A percentile compares a stretch with the other conserved stretches of the same genome.
phyloP scores from a whole-genome alignment of 1,139 yeast genomes.

The Suhomyces wounanorum region DNA sequence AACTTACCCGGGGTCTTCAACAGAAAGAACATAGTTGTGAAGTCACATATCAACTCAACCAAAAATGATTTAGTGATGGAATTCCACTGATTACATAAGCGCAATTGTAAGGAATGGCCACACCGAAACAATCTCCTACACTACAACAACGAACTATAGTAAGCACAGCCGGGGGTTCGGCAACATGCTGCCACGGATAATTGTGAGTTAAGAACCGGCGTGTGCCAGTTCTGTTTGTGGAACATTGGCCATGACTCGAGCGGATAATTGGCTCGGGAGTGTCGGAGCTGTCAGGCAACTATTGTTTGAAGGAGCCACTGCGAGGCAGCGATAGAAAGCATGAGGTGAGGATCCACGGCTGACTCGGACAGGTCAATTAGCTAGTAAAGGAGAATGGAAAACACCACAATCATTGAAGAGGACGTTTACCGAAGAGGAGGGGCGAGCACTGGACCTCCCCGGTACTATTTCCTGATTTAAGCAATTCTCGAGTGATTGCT shows the following conservation, averaged over 20 bases:
- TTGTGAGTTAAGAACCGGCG: neutral
- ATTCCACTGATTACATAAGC: constrained; percentile 1
- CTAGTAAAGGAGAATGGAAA: neutral
- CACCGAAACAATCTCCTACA: neutral
- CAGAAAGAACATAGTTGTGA: neutral
- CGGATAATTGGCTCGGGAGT: constrained; percentile 1
- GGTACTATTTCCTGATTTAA: neutral
- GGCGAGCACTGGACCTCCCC: neutral
- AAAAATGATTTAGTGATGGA: neutral
- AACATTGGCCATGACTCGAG: neutral
- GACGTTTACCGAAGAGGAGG: neutral
- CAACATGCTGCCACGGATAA: neutral
- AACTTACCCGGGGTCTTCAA: neutral
- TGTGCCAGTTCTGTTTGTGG: neutral
- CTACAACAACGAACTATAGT: neutral
- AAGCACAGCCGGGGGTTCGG: neutral
- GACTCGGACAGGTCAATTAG: neutral
- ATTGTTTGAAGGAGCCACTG: neutral
- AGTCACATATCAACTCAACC: neutral
- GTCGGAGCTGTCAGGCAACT: constrained; percentile 3
- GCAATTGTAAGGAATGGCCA: neutral
- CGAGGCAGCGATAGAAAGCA: neutral
- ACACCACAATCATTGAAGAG: no score
- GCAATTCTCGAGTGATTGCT: neutral
- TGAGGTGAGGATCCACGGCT: constrained; percentile 1